Base-by-base conservation (phyloP, 495 filamentous ascomycete species). In the Oleoguttula mirabilis region DNA sequence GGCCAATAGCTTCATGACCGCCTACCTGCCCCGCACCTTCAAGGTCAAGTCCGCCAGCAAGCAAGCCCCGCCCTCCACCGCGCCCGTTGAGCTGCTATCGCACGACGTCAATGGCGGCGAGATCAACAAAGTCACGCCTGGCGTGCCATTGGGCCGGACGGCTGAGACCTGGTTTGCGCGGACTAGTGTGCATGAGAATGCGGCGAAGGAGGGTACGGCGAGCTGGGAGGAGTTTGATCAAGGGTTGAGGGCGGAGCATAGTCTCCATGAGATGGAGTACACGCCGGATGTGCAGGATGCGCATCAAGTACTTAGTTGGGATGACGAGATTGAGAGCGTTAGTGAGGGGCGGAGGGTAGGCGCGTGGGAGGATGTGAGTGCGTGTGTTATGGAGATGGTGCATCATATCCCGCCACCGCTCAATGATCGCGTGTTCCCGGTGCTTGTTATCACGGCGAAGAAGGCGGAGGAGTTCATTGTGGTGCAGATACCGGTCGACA, bases 151-250 rank as follows among this genome's bases (percentile, higher is more conserved):
- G 21, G 33, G 28, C 8, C 45, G 59, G 23, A 61, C 62, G 20
- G n/a, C n/a, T n/a, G 79, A 85, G 54, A 71, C 67, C 41, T 85
- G 84, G 84, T 73, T 75, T 43, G 79, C 71, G 36, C 70, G 84
- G 22, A 65, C 67, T 38, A 80, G 74, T 51, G 59, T 71, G 24
- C 82, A 90, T 59, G 58, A 59, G 21, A 68, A 84, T 41, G 57
- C 55, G 1, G 51, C 60, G 3, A 54, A 57, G 30, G 51, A 64
- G 12, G 80, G 79, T 0, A 77, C 80, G 3, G 82, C 79, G 5
- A 69, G 59, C 16, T 83, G 72, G 67, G 59, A 45, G 0, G 84
- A 88, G 48, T 87, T 88, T 48, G 63, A 69, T 17, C 45, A 47
- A 0, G 72, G 69, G 24, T 60, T 87, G 50, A 68, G 74, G 48